A percentile compares a stretch with the other conserved stretches of the same genome.
Conservation (phyloP, 352 stramenopile genomes). For the Globisporangium spinosum region DNA sequence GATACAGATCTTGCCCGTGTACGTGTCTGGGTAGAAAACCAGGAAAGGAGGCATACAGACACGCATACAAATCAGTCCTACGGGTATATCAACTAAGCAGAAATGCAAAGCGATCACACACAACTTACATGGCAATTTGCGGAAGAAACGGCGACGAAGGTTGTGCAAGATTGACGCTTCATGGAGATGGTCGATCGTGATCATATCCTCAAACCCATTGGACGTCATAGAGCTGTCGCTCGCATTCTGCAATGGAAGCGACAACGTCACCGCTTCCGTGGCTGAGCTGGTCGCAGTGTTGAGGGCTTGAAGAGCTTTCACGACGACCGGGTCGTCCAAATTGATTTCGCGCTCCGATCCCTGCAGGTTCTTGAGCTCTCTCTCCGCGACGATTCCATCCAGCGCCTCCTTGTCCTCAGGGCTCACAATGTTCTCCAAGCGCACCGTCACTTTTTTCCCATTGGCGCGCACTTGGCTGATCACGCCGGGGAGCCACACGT, state of each 20-base stretch:
- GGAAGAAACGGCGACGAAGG: conserved; percentile 70
- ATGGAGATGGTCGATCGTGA: conserved; percentile 83
- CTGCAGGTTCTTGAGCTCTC: conserved; percentile 49
- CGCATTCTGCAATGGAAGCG: conserved; percentile 72
- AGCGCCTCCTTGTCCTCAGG: conserved; percentile 39
- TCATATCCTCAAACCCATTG: conserved; percentile 84
- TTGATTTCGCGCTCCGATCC: conserved; percentile 51
- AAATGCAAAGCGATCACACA: neutral
- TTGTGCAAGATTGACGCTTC: conserved; percentile 88
- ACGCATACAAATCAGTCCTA: conserved; percentile 12
- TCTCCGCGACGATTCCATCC: conserved; percentile 38
- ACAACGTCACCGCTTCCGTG: conserved; percentile 18
- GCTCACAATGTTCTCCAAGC: conserved; percentile 61
- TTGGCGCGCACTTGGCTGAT: conserved; percentile 45
- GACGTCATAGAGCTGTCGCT: conserved; percentile 32
- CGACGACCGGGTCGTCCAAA: conserved; percentile 45
- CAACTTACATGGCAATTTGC: conserved; percentile 64
- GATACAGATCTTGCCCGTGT: conserved; percentile 87
- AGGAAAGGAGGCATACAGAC: conserved; percentile 4
- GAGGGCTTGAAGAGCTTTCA: conserved; percentile 59
- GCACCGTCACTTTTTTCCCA: conserved; percentile 53
- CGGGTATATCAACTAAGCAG: neutral
- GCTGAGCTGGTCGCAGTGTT: conserved; percentile 41
- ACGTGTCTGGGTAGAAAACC: conserved; percentile 47
- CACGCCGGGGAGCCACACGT: conserved; percentile 79